Conservation (phyloP, 805 yeast genomes). For the Ogataea pignaliae region DNA sequence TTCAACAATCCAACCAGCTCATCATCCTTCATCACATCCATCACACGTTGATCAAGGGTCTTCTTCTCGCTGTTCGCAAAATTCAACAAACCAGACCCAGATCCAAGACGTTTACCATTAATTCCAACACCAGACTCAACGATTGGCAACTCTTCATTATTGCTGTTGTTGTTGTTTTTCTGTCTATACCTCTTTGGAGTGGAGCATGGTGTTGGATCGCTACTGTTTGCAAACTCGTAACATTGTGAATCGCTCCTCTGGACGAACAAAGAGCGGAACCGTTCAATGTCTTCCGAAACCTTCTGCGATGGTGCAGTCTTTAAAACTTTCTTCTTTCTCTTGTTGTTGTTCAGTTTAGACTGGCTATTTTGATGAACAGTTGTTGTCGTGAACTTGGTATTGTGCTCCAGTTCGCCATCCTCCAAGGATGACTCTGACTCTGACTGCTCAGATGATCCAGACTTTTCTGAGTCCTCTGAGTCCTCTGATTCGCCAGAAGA, state of each 20-base stretch:
- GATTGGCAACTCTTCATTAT: too few species aligned
- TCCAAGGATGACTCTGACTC: background rate
- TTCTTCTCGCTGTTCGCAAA: background rate
- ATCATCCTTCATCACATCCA: background rate
- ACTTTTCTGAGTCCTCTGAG: constrained; percentile 11
- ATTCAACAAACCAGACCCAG: background rate
- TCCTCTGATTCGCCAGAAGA: constrained; percentile 4
- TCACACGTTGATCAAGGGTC: background rate
- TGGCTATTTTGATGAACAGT: too few species aligned
- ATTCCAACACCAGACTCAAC: too few species aligned
- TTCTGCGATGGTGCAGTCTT: background rate
- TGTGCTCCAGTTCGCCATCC: background rate
- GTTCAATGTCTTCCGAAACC: constrained; percentile 1
- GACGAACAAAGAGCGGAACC: constrained; percentile 12
- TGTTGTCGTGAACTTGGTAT: background rate
- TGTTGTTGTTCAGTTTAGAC: background rate
- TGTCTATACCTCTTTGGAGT: too few species aligned
- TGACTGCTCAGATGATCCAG: constrained; percentile 8
- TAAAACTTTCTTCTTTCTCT: background rate
- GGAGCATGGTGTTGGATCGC: background rate
- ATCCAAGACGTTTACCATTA: too few species aligned
- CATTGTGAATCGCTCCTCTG: constrained; percentile 29
- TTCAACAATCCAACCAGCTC: background rate
- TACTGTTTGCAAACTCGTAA: constrained; percentile 25
- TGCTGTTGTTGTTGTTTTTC: too few species aligned